Conservation (phyloP, 768 basidiomycete species). For the Nidularia pulvinata region DNA sequence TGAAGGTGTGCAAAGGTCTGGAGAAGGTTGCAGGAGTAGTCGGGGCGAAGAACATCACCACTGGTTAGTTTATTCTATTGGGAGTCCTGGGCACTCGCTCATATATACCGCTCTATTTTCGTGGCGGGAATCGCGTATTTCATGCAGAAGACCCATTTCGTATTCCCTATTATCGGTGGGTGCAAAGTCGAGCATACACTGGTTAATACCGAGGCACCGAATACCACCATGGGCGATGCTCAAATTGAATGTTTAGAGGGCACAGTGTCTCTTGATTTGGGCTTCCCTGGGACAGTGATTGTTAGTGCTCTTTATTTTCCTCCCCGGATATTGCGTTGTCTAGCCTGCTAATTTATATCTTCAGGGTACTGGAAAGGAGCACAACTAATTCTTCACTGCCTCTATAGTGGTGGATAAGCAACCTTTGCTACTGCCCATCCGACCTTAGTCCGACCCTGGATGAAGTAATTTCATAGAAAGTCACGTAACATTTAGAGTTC, state of each 20-base stretch:
- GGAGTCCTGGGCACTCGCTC: not conserved
- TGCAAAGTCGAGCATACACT: not conserved
- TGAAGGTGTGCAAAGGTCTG: constrained; percentile 25
- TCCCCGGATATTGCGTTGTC: not conserved
- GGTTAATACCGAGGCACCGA: not conserved
- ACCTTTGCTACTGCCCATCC: no score
- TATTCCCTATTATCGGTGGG: not conserved
- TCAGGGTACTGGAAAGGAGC: not conserved
- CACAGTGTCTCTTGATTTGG: not conserved
- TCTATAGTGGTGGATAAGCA: not conserved
- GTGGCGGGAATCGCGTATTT: constrained; percentile 50
- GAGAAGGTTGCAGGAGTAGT: constrained; percentile 37
- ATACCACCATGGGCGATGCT: not conserved
- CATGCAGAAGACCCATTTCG: constrained; percentile 13
- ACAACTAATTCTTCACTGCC: not conserved
- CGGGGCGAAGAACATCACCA: constrained; percentile 27
- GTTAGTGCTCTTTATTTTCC: not conserved
- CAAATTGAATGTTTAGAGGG: not conserved
- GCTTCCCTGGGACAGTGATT: not conserved
- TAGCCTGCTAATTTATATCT: not conserved
- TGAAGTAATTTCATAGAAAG: no score
- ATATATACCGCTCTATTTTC: not conserved
- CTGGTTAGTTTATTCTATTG: constrained; percentile 7
- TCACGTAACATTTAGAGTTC: no score
- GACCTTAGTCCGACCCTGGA: no score